These are phyloP conservation scores for Amanita brunnescens DNA, from an alignment of 768 basidiomycete genomes.

Conservation along the genomic window DNA sequence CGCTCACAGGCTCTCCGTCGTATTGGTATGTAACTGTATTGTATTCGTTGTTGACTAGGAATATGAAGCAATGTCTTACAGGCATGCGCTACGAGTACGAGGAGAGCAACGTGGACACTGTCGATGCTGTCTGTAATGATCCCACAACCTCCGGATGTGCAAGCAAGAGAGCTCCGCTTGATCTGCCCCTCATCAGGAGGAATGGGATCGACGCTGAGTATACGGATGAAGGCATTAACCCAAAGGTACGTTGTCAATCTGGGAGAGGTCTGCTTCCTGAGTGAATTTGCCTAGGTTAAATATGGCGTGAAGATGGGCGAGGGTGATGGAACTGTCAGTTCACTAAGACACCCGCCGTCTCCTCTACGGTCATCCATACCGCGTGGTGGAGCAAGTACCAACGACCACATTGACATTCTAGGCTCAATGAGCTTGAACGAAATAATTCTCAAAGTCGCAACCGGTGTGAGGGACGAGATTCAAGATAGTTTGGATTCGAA, in stretches of 20 bases:
- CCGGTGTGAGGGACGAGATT: conserved; percentile 71
- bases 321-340: conserved; percentile 89
- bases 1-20: no score
- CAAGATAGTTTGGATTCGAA: conserved; percentile 63
- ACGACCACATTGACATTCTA: conserved; percentile 83
- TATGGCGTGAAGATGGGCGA: conserved; percentile 92
- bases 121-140: conserved; percentile 36
- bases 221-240: conserved; percentile 49
- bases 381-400: conserved; percentile 87
- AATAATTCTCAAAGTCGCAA: conserved; percentile 84
- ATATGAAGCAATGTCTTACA: conserved; percentile 13
- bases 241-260: conserved; percentile 36
- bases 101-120: conserved; percentile 39
- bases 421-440: conserved; percentile 80
- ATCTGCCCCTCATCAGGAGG: conserved; percentile 16
- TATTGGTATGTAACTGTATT: conserved; percentile 51
- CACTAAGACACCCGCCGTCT: conserved; percentile 75
- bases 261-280: not conserved
- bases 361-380: conserved; percentile 60
- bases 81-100: conserved; percentile 75
- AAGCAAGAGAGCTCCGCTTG: conserved; percentile 34
- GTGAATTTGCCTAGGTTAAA: conserved; percentile 33
- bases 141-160: conserved; percentile 31
- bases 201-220: conserved; percentile 80
- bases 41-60: not conserved